Evolutionary conservation across 2,329 filamentous ascomycete species (phyloP).

Genomic region (Penicillium sp.): DNA sequence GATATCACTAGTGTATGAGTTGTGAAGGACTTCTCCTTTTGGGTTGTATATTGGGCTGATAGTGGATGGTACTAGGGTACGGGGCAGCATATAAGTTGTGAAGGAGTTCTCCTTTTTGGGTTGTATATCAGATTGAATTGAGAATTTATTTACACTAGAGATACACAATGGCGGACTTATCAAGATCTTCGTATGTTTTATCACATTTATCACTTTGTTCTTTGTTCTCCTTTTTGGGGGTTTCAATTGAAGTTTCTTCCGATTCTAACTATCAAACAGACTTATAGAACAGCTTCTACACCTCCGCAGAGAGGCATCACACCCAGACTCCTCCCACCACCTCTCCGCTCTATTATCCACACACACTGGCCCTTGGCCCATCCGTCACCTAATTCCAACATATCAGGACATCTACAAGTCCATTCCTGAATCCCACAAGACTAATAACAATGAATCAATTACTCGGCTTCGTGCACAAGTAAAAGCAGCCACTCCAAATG

Average conservation of each 20-base stretch:
- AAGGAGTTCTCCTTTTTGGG: not conserved
- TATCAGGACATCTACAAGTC: conserved; percentile 20
- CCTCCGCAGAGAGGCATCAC: conserved; percentile 16
- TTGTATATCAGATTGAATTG: not conserved
- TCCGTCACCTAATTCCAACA: conserved; percentile 9
- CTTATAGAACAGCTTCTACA: conserved; percentile 14
- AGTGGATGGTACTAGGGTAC: not conserved
- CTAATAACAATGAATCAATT: conserved; percentile 14
- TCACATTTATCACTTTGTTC: not conserved
- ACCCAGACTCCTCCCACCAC: conserved; percentile 8
- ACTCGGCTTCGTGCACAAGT: conserved; percentile 11
- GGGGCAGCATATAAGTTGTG: not conserved
- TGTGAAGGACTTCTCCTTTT: not conserved
- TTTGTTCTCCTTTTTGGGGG: not conserved
- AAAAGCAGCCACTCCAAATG: conserved; percentile 12
- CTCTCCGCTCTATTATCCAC: conserved; percentile 18
- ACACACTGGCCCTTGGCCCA: conserved; percentile 13
- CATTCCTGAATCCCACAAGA: conserved; percentile 16
- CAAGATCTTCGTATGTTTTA: conserved; percentile 6
- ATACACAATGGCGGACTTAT: conserved; percentile 4
- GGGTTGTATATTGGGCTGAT: not conserved
- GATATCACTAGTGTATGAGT: not conserved
- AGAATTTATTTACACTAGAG: not conserved
- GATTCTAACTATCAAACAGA: conserved; percentile 12
- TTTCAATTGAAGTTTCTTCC: not conserved